Base-by-base conservation (phyloP, 345 rosid species). In the Eucalyptus marginata region DNA sequence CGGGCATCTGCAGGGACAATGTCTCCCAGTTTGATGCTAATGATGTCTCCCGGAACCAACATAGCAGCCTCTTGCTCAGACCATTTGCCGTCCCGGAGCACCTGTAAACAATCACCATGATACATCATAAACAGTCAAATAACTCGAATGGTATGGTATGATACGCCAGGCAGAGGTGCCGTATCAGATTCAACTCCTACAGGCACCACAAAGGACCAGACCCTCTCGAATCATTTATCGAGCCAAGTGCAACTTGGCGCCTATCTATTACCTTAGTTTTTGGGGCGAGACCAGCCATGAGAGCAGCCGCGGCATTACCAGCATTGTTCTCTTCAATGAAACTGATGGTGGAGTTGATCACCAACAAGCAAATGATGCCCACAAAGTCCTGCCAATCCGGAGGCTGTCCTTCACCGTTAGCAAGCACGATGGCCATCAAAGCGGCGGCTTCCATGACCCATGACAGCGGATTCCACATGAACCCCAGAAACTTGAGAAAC, bases 381-480 rank as follows among this genome's bases (percentile, higher is more conserved):
- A 92, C 92, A 79, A 92, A 92, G 86, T 92, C 93, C 87, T 92
- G 90, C 93, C 93, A 91, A 80, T 92, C 92, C 13, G 92, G 92
- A 58, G 92, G 92, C 89, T 86, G 62, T 29, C 92, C 93, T 10
- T 84, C 64, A 1, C 94, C 94, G 47, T 92, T 91, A 16, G 93
- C 93, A 29, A 92, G 90, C 17, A 86, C 93, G 84, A 92, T 92
- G 46, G 94, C 93, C 94, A 92, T 92, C 25, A 92, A 47, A 40
- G 94, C 94, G 40, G 94, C 94, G 27, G 91, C 87, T 87, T 92
- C 94, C 94, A 92, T 92, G 54, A 92, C 94, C 94, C 94, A 91
- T 20, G 94, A 92, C 29, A 92, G 89, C 8, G 94, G 94, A 79
- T 92, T 92, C 94, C 93, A 92, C 94, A 92, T 91, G 71, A 92